A percentile compares a stretch with the other conserved stretches of the same genome.
Conservation (phyloP, 129 eudicot genomes). For the Cynara cardunculus region DNA sequence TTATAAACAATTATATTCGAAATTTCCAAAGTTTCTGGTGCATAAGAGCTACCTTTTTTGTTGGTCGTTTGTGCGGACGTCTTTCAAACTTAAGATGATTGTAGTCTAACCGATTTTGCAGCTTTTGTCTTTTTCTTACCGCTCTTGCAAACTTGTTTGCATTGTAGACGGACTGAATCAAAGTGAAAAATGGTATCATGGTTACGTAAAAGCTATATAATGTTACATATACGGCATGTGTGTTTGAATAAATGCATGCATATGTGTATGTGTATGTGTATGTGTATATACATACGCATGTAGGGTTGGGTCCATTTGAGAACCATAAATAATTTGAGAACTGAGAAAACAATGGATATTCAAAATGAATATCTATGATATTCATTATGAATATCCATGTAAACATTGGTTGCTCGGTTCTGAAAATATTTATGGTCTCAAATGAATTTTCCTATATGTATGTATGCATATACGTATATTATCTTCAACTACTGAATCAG, state of each 20-base stretch:
- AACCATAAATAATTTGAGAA: neutral
- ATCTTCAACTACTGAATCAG: neutral
- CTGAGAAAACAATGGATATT: neutral
- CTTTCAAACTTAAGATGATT: constrained; percentile 77
- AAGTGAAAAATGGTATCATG: constrained; percentile 3
- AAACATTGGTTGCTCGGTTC: neutral
- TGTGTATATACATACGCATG: neutral
- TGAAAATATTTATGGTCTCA: neutral
- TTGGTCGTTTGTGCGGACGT: constrained; percentile 74
- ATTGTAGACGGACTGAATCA: constrained; percentile 72
- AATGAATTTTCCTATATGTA: neutral
- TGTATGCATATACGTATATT: neutral
- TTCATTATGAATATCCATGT: neutral
- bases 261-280: neutral
- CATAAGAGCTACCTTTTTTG: constrained; percentile 52
- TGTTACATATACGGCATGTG: neutral
- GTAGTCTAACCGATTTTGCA: constrained; percentile 89
- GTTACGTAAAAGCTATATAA: neutral
- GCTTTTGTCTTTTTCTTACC: constrained; percentile 61
- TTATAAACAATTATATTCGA: neutral
- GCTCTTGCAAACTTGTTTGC: constrained; percentile 88
- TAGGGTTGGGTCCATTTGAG: neutral
- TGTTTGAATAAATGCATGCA: no score
- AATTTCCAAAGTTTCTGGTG: neutral
- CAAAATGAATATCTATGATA: no score